phyloP scores from a whole-genome alignment of 306 rosid genomes.

The Cicer yamashitae region DNA sequence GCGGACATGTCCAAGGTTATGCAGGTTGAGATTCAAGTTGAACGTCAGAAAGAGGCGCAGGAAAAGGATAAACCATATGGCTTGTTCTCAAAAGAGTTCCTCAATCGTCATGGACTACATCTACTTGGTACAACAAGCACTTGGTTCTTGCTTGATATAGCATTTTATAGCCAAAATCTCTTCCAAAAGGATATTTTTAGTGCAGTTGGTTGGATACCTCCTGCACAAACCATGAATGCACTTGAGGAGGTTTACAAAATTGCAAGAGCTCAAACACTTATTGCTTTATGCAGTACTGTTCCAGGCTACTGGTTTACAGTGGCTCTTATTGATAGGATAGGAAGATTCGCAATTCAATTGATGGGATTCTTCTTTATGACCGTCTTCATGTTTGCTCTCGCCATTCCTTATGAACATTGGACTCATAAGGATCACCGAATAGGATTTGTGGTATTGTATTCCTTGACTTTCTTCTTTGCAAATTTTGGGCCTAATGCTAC shows the following conservation, averaged over 20 bases:
- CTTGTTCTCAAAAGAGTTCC: conserved; percentile 69
- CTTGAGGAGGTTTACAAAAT: conserved; percentile 72
- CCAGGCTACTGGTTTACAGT: conserved; percentile 87
- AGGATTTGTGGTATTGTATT: conserved; percentile 71
- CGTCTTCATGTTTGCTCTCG: conserved; percentile 77
- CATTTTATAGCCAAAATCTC: conserved; percentile 75
- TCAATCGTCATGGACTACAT: conserved; percentile 67
- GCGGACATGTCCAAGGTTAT: conserved; percentile 77
- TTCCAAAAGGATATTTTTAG: conserved; percentile 83
- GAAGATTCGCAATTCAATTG: conserved; percentile 73
- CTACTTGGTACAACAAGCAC: conserved; percentile 75
- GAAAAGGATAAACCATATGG: conserved; percentile 43
- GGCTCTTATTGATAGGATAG: conserved; percentile 68
- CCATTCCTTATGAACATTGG: conserved; percentile 88
- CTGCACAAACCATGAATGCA: conserved; percentile 73
- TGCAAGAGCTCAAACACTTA: conserved; percentile 78
- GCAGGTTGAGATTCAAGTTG: conserved; percentile 68
- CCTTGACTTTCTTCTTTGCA: conserved; percentile 77
- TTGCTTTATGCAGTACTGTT: conserved; percentile 80
- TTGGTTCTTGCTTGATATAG: conserved; percentile 87
- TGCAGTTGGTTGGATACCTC: conserved; percentile 83
- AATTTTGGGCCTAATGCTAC: conserved; percentile 88
- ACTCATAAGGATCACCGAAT: conserved; percentile 67
- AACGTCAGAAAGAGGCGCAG: conserved; percentile 39
- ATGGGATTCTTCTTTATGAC: conserved; percentile 93